Percentiles rank a stretch among this genome's conserved stretches.
phyloP scores from a whole-genome alignment of 2,329 filamentous ascomycete species.

The Cladosporium sphaerospermum region DNA sequence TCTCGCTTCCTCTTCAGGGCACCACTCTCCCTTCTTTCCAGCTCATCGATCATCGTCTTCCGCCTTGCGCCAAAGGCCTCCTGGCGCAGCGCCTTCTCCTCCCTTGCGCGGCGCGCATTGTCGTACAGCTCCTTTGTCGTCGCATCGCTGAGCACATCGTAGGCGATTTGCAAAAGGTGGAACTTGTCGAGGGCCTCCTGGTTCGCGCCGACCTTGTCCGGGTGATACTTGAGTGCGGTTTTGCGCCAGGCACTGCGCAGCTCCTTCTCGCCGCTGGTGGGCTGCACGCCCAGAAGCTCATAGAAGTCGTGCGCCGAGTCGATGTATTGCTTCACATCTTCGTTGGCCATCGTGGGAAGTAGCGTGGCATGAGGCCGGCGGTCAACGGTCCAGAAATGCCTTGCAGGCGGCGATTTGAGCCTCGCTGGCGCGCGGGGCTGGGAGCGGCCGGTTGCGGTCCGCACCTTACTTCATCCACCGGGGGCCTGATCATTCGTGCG shows the following conservation, averaged over 20 bases:
- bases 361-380: too few relatives aligned
- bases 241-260: constrained; percentile 80
- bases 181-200: constrained; percentile 68
- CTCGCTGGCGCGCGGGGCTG: too few relatives aligned
- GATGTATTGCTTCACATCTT: constrained; percentile 39
- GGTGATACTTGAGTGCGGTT: constrained; percentile 83
- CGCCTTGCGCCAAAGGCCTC: constrained; percentile 67
- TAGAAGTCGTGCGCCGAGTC: constrained; percentile 60
- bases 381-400: too few relatives aligned
- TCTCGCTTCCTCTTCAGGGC: constrained; percentile 41
- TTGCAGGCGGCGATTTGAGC: too few relatives aligned
- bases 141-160: constrained; percentile 70
- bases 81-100: constrained; percentile 63
- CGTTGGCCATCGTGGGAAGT: constrained; percentile 30
- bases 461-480: not conserved
- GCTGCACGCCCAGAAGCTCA: constrained; percentile 63
- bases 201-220: constrained; percentile 73
- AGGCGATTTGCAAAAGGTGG: constrained; percentile 77
- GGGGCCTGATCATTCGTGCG: not conserved
- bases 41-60: constrained; percentile 74
- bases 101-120: constrained; percentile 62
- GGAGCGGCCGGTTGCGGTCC: too few relatives aligned
- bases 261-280: constrained; percentile 53
- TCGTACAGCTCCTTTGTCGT: constrained; percentile 73
- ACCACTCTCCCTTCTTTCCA: constrained; percentile 66